These are phyloP conservation scores for Roridomyces roridus DNA, from an alignment of 768 basidiomycete species.

Conservation along the genomic window DNA sequence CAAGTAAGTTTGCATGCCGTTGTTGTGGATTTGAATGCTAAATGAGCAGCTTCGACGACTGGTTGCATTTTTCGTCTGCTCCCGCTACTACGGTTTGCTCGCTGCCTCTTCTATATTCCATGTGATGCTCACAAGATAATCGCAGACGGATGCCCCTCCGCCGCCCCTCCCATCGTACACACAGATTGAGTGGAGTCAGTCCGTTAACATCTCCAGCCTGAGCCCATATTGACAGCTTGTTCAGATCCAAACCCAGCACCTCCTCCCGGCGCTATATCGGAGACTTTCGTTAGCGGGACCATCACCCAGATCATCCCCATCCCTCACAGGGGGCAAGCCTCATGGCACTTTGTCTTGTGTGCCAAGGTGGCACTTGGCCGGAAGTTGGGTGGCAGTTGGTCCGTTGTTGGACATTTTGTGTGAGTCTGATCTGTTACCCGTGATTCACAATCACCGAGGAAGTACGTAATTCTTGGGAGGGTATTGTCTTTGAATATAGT, in stretches of 20 bases:
- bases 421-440: no score
- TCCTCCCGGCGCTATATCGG: not conserved
- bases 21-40: not conserved
- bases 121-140: not conserved
- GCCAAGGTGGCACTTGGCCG: no score
- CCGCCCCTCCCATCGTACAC: not conserved
- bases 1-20: constrained; percentile 5
- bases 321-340: no score
- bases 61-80: constrained; percentile 18
- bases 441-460: no score
- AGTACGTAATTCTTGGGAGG: no score
- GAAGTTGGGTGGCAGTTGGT: no score
- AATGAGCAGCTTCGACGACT: constrained; percentile 16
- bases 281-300: constrained; percentile 3
- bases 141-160: not conserved
- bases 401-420: no score
- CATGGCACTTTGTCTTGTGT: no score
- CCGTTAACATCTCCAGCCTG: not conserved
- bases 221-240: not conserved
- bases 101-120: no score
- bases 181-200: constrained; percentile 12
- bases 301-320: not conserved
- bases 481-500: no score
- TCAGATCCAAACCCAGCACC: constrained; percentile 13
- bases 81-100: not conserved